A percentile compares a stretch with the other conserved stretches of the same genome.
These are phyloP conservation scores for Amaranthus tricolor DNA, from an alignment of 179 eudicot species.

Conservation along the genomic window DNA sequence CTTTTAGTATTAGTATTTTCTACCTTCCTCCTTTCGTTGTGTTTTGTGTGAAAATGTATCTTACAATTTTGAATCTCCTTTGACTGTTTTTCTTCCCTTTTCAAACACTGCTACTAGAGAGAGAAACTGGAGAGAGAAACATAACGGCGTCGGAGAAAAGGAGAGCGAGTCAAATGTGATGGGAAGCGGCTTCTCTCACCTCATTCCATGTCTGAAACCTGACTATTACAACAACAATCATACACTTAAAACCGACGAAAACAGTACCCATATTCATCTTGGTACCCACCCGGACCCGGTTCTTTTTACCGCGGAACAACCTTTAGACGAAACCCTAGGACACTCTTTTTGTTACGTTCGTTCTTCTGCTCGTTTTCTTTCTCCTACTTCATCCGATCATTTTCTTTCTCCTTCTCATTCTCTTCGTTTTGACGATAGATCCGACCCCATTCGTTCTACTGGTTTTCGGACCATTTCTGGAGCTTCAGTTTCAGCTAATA, in stretches of 20 bases:
- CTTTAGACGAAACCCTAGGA: conserved; percentile 81
- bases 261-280: conserved; percentile 15
- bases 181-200: conserved; percentile 80
- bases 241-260: conserved; percentile 18
- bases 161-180: conserved; percentile 63
- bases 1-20: conserved; percentile 9
- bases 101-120: conserved; percentile 4
- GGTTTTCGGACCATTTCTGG: conserved; percentile 77
- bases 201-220: conserved; percentile 69
- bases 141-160: neutral
- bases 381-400: conserved; percentile 78
- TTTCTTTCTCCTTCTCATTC: conserved; percentile 61
- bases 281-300: conserved; percentile 11
- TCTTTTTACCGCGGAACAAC: conserved; percentile 41
- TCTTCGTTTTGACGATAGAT: conserved; percentile 51
- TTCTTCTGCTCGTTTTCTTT: conserved; percentile 62
- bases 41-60: conserved; percentile 5
- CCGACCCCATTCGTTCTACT: conserved; percentile 34
- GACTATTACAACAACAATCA: conserved; percentile 19
- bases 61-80: conserved; percentile 29
- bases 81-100: conserved; percentile 20
- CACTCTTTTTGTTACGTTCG: conserved; percentile 94
- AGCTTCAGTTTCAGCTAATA: conserved; percentile 85
- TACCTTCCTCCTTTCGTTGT: conserved; percentile 12
- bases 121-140: neutral